Percentiles rank a stretch among this genome's conserved stretches.
Conservation (phyloP, 257 asterid genomes). For the Solanum chmielewskii region DNA sequence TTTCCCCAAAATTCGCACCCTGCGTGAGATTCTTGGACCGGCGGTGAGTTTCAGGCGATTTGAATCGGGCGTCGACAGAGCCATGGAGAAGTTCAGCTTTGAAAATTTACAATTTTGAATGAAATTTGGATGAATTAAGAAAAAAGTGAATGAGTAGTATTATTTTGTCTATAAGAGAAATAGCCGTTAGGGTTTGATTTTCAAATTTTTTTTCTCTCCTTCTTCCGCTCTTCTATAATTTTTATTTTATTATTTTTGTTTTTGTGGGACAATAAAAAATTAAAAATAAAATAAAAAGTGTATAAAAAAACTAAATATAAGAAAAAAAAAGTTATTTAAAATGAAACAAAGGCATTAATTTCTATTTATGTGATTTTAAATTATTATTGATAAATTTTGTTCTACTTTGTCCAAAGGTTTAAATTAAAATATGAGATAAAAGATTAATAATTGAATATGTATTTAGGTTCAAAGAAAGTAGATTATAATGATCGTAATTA, state of each 20-base stretch:
- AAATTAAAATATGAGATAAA: background rate
- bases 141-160: background rate
- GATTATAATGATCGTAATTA: background rate
- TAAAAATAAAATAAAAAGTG: background rate
- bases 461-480: background rate
- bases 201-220: background rate
- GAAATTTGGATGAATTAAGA: background rate
- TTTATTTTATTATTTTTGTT: background rate
- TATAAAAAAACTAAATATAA: background rate
- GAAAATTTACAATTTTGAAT: background rate
- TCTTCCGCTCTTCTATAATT: background rate
- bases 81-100: slow-evolving; percentile 10
- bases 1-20: slow-evolving; percentile 49
- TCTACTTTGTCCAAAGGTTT: background rate
- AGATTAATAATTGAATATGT: background rate
- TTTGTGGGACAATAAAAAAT: background rate
- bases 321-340: background rate
- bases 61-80: slow-evolving; percentile 12
- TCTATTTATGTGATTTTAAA: background rate
- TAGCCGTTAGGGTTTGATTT: slow-evolving; percentile 1
- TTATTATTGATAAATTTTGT: background rate
- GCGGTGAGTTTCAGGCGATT: slow-evolving; percentile 2
- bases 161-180: background rate
- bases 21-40: slow-evolving; percentile 14
- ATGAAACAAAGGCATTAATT: background rate